A percentile compares a stretch with the other conserved stretches of the same genome.
Conservation (phyloP, 2,329 filamentous ascomycete genomes). For the Pseudodiploospora longispora region DNA sequence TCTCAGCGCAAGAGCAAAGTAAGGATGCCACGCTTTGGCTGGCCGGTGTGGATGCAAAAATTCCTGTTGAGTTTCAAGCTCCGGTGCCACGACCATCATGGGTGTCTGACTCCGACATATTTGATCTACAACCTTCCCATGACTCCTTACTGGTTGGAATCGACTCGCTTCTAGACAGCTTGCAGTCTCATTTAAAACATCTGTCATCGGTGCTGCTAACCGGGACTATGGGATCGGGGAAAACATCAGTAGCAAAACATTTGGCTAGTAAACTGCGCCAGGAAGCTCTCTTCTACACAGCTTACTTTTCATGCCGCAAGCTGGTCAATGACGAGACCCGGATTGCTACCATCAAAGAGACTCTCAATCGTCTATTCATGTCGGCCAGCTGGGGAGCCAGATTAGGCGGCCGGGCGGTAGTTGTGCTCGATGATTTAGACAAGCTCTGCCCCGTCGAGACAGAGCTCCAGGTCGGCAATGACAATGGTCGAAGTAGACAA, state of each 20-base stretch:
- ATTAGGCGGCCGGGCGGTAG: constrained; percentile 71
- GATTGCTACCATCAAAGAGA: constrained; percentile 86
- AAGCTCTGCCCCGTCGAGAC: constrained; percentile 89
- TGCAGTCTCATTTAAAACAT: constrained; percentile 70
- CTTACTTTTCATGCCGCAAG: constrained; percentile 80
- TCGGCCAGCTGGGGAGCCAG: constrained; percentile 85
- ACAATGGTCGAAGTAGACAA: constrained; percentile 87
- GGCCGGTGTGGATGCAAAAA: constrained; percentile 65
- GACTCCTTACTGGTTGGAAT: constrained; percentile 72
- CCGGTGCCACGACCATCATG: constrained; percentile 60
- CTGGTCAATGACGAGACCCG: constrained; percentile 86
- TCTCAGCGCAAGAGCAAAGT: constrained; percentile 27
- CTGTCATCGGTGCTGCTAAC: constrained; percentile 85
- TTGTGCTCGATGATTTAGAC: constrained; percentile 89
- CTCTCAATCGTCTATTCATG: constrained; percentile 74
- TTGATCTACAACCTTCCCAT: constrained; percentile 48
- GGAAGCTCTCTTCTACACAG: constrained; percentile 69
- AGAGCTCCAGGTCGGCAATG: constrained; percentile 85
- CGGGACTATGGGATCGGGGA: constrained; percentile 83
- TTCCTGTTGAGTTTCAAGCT: constrained; percentile 67
- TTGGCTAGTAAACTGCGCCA: constrained; percentile 65
- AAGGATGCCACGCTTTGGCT: constrained; percentile 59
- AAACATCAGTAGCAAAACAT: constrained; percentile 71
- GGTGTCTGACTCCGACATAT: constrained; percentile 33
- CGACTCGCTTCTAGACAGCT: constrained; percentile 63